Conservation (phyloP, 2,329 filamentous ascomycete species). For the Scopulariopsis brevicaulis region DNA sequence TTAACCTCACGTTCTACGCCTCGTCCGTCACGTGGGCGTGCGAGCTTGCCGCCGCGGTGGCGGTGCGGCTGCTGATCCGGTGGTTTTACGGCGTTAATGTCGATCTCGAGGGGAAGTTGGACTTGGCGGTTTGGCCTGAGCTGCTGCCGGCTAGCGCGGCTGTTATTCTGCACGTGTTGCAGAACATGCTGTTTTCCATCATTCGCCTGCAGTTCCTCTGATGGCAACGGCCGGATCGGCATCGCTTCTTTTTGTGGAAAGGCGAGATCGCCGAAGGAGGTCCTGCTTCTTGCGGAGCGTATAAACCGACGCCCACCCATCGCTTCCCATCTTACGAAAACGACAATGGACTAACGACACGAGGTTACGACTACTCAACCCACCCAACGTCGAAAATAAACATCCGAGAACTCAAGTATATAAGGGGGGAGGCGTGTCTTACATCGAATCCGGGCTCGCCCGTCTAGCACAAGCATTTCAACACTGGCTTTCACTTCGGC, state of each 20-base stretch:
- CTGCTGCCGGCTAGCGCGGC: constrained; percentile 53
- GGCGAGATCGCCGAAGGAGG: too few relatives aligned
- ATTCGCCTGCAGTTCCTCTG: constrained; percentile 48
- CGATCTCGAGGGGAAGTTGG: constrained; percentile 51
- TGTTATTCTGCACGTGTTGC: constrained; percentile 56
- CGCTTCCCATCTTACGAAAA: too few relatives aligned
- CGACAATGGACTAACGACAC: too few relatives aligned
- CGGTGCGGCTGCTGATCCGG: constrained; percentile 46
- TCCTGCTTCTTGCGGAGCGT: too few relatives aligned
- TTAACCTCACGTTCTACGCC: constrained; percentile 51
- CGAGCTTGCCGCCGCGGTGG: constrained; percentile 50
- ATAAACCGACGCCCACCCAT: too few relatives aligned
- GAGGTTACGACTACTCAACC: too few relatives aligned
- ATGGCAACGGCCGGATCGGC: constrained; percentile 1
- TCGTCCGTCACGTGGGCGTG: constrained; percentile 56
- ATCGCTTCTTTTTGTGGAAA: too few relatives aligned
- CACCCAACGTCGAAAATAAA: too few relatives aligned
- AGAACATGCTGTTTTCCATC: constrained; percentile 64
- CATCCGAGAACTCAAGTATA: background rate
- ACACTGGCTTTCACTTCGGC: background rate
- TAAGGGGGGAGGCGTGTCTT: too few relatives aligned
- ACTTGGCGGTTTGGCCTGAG: constrained; percentile 56
- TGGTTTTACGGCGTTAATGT: constrained; percentile 50
- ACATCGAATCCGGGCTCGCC: too few relatives aligned
- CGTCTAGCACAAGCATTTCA: background rate